Base-by-base conservation (phyloP, 2,329 filamentous ascomycete genomes). In the Xylariaceae sp. region DNA sequence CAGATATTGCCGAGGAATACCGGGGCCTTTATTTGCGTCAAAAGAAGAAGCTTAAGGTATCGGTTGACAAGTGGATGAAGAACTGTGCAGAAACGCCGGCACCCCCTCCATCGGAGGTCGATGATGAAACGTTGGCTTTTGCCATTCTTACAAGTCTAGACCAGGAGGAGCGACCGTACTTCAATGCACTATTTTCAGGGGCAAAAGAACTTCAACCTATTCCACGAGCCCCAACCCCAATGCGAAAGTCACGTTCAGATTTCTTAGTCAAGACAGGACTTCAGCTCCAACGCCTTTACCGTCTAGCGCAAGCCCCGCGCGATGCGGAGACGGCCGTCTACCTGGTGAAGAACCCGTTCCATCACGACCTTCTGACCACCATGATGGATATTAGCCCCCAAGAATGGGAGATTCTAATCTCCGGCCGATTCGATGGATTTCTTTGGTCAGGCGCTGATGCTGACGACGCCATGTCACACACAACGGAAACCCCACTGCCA, bases 331-430 rank as follows among this genome's bases (percentile, higher is more conserved):
- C 87, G 4, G 90, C 89, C 10, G 86, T 94, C 66, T 97, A 90
- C 71, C 83, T 97, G 52, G 82, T 97, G 64, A 91, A 88, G 72
- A 88, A 97, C 72, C 86, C 87, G 0, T 80, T 84, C 10, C 84
- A 94, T 53, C 93, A 97, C 72, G 88, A 94, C 69, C 85, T 96
- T 37, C 84, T 97, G 2, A 87, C 90, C 47, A 96, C 93, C 0
- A 81, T 97, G 53, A 87, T 89, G 42, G 90, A 92, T 55, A 94
- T 97, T 67, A 94, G 88, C 70, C 84, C 87, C 51, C 89, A 90
- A n/a, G 93, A 97, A 74, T 97, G 93, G 93, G 93, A 97, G 63
- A 96, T 97, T 57, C 80, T 97, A 10, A 90, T 88, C 3, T 97
- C 93, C 0, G 93, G 93, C 34, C 88, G 93, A 34, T 97, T 97